Conservation (phyloP, 192 early-diverging fungal species). For the Podila horticola region DNA sequence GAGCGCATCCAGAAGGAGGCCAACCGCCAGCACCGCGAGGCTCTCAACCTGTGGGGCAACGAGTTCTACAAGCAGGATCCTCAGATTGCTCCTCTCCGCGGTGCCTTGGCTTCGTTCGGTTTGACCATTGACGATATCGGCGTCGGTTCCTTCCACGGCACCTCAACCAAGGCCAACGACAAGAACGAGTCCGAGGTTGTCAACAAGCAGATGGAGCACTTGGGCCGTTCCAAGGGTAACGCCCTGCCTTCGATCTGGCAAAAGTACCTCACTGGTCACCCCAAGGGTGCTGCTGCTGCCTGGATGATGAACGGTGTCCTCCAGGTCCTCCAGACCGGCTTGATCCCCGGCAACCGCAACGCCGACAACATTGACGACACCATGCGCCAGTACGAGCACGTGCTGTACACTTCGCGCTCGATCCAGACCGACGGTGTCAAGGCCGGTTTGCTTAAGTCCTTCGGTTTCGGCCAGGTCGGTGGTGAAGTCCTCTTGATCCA, state of each 20-base stretch:
- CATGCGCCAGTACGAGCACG: constrained; percentile 80
- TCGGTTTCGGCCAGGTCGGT: constrained; percentile 96
- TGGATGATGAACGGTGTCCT: constrained; percentile 97
- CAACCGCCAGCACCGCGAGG: constrained; percentile 79
- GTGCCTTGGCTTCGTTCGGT: constrained; percentile 88
- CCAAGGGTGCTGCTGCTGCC: constrained; percentile 95
- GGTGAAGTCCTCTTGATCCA: constrained; percentile 89
- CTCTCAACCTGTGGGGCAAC: constrained; percentile 78
- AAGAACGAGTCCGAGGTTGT: constrained; percentile 91
- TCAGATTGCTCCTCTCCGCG: constrained; percentile 86
- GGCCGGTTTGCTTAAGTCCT: constrained; percentile 91
- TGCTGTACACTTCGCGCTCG: constrained; percentile 84
- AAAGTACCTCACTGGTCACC: constrained; percentile 96
- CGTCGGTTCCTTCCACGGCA: constrained; percentile 96
- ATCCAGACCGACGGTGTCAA: constrained; percentile 93
- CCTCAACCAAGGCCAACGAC: constrained; percentile 94
- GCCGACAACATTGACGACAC: constrained; percentile 85
- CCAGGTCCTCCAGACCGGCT: constrained; percentile 84
- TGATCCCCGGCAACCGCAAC: constrained; percentile 94
- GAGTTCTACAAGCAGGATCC: constrained; percentile 82
- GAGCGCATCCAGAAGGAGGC: constrained; percentile 70
- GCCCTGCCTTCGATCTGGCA: constrained; percentile 86
- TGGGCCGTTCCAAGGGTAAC: constrained; percentile 88
- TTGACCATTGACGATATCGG: constrained; percentile 93
- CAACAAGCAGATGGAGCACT: constrained; percentile 85